phyloP scores from a whole-genome alignment of 257 asterid genomes.

The Nicotiana noctiflora region DNA sequence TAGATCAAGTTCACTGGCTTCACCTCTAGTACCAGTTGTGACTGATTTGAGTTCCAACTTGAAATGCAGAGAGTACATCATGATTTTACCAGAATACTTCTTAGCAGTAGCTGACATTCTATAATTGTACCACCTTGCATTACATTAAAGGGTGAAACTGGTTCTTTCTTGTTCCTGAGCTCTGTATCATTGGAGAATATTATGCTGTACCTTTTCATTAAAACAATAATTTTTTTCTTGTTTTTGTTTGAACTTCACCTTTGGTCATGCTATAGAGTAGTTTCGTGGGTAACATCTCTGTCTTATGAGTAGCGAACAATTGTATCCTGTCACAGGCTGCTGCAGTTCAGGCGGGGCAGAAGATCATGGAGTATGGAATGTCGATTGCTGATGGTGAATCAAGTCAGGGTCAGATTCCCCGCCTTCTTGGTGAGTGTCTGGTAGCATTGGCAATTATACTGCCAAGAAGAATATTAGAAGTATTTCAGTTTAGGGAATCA shows the following conservation, averaged over 20 bases:
- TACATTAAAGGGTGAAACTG: background rate
- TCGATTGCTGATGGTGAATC: conserved; percentile 58
- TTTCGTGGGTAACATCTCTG: background rate
- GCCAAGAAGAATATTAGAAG: background rate
- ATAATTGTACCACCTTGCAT: background rate
- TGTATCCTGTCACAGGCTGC: conserved; percentile 49
- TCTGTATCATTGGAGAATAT: background rate
- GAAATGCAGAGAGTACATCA: background rate
- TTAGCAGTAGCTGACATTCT: background rate
- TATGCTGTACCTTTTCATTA: background rate
- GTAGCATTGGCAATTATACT: background rate
- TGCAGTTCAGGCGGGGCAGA: conserved; percentile 73
- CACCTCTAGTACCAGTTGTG: background rate
- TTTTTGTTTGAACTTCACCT: conserved; percentile 5
- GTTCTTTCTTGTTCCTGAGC: conserved; percentile 1
- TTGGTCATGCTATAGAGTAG: conserved; percentile 4
- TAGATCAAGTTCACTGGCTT: background rate
- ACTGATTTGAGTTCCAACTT: background rate
- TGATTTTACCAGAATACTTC: background rate
- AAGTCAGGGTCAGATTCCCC: conserved; percentile 74
- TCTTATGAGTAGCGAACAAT: conserved; percentile 6
- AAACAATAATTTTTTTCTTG: background rate
- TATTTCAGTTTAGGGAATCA: background rate
- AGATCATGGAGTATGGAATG: conserved; percentile 73
- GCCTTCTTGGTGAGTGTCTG: conserved; percentile 74